A percentile compares a stretch with the other conserved stretches of the same genome.
Conservation (phyloP, 2,329 filamentous ascomycete genomes). For the Sphaerulina musiva region DNA sequence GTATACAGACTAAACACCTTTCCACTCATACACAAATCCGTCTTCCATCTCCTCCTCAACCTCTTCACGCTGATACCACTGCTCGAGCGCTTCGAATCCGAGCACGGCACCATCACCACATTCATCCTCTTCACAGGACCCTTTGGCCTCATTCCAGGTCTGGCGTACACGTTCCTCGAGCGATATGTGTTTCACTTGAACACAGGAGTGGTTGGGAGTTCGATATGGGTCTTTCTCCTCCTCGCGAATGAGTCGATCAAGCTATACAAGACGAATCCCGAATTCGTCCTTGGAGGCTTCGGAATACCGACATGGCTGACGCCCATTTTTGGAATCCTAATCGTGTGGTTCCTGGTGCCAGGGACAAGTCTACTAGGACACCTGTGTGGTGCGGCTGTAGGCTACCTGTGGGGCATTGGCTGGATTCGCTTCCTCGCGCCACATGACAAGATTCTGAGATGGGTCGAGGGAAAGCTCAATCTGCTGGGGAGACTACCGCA, state of each 20-base stretch:
- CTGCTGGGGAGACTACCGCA: slow-evolving; percentile 77
- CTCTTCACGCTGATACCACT: slow-evolving; percentile 75
- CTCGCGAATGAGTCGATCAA: slow-evolving; percentile 79
- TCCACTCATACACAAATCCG: slow-evolving; percentile 73
- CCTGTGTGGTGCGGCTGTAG: slow-evolving; percentile 72
- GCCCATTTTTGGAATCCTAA: slow-evolving; percentile 68
- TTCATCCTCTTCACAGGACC: slow-evolving; percentile 78
- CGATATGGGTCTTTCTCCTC: slow-evolving; percentile 88
- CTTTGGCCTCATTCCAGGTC: slow-evolving; percentile 59
- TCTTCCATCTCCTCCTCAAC: slow-evolving; percentile 77
- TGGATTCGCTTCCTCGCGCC: slow-evolving; percentile 86
- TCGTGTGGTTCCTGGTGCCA: slow-evolving; percentile 70
- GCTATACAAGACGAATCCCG: slow-evolving; percentile 73
- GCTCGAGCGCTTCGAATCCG: slow-evolving; percentile 85
- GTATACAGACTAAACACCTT: slow-evolving; percentile 93
- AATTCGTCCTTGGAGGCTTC: slow-evolving; percentile 58
- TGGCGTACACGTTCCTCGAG: slow-evolving; percentile 74
- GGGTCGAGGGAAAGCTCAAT: slow-evolving; percentile 82
- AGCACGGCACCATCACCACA: slow-evolving; percentile 86
- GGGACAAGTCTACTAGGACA: slow-evolving; percentile 81
- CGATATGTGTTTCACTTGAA: slow-evolving; percentile 64
- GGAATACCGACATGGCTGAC: slow-evolving; percentile 89
- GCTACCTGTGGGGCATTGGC: slow-evolving; percentile 81
- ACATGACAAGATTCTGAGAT: slow-evolving; percentile 78
- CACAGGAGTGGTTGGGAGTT: slow-evolving; percentile 72